A percentile compares a stretch with the other conserved stretches of the same genome.
Evolutionary conservation across 2,329 filamentous ascomycete species (phyloP).

Genomic region (Tolypocladium tundrense): DNA sequence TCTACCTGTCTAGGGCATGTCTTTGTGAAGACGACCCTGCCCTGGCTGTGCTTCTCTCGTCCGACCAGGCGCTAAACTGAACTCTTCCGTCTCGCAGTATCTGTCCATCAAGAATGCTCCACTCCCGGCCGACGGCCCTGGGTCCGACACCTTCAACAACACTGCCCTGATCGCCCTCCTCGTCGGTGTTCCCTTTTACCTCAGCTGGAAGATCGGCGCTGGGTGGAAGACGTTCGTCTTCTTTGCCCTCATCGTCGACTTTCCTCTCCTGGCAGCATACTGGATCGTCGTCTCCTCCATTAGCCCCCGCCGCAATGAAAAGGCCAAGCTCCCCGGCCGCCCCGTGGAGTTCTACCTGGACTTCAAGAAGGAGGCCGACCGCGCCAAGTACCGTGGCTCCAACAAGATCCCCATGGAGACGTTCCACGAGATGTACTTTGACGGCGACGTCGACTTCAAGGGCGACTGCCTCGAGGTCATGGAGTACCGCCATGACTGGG

Average conservation of each 20-base stretch:
- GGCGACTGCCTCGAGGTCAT: constrained; percentile 80
- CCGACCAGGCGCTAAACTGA: not conserved
- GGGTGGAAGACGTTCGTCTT: constrained; percentile 84
- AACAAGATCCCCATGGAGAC: constrained; percentile 84
- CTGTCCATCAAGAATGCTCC: constrained; percentile 87
- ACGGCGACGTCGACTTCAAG: constrained; percentile 90
- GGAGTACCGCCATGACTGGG: constrained; percentile 96
- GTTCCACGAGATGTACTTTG: constrained; percentile 97
- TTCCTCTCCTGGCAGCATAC: constrained; percentile 73
- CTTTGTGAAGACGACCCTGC: not conserved
- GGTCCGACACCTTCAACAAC: constrained; percentile 83
- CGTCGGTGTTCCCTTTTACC: constrained; percentile 62
- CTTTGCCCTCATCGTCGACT: constrained; percentile 63
- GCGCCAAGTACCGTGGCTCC: constrained; percentile 61
- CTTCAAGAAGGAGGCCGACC: constrained; percentile 58
- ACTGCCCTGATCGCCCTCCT: constrained; percentile 61
- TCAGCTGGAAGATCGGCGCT: constrained; percentile 79
- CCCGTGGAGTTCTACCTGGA: constrained; percentile 85
- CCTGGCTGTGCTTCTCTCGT: not conserved
- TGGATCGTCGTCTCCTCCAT: constrained; percentile 75
- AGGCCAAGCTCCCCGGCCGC: constrained; percentile 74
- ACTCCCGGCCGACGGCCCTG: constrained; percentile 78
- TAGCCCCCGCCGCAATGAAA: constrained; percentile 85
- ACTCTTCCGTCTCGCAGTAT: constrained; percentile 10
- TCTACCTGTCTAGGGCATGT: not conserved